These are phyloP conservation scores for Marchantia paleacea DNA, from an alignment of 225 moss, liverwort and hornwort species.

Conservation along the genomic window DNA sequence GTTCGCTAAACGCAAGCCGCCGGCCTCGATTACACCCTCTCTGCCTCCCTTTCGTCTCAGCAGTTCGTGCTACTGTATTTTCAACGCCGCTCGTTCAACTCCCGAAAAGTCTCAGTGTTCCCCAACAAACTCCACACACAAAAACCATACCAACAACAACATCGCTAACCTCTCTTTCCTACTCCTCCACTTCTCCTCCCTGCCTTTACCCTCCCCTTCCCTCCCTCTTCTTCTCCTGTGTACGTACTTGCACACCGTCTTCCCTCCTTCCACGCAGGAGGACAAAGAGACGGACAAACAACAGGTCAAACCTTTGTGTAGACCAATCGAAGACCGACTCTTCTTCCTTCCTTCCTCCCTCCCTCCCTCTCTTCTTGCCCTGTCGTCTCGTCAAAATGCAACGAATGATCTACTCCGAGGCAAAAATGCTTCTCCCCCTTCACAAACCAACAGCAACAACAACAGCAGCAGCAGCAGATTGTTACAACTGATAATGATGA, in stretches of 20 bases:
- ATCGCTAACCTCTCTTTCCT: not conserved
- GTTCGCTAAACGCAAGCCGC: too few relatives aligned
- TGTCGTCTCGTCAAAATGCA: not conserved
- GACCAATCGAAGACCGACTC: not conserved
- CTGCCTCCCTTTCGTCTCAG: not conserved
- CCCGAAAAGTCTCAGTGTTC: not conserved
- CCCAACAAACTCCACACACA: not conserved
- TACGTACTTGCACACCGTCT: not conserved
- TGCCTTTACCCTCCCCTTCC: not conserved
- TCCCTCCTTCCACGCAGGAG: not conserved
- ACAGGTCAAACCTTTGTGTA: not conserved
- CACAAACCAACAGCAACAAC: not conserved
- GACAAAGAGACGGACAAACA: not conserved
- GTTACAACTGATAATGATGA: not conserved
- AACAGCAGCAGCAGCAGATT: not conserved
- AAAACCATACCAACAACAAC: constrained; percentile 2
- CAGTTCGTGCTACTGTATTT: not conserved
- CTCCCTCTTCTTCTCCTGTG: not conserved
- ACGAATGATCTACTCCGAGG: too few relatives aligned
- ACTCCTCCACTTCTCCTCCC: not conserved
- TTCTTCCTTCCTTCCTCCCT: not conserved
- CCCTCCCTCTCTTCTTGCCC: not conserved
- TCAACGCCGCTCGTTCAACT: not conserved
- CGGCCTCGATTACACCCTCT: not conserved
- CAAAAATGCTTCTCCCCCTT: not conserved